phyloP scores from a whole-genome alignment of 148 eudicot species.

The Rhododendron ferrugineum region DNA sequence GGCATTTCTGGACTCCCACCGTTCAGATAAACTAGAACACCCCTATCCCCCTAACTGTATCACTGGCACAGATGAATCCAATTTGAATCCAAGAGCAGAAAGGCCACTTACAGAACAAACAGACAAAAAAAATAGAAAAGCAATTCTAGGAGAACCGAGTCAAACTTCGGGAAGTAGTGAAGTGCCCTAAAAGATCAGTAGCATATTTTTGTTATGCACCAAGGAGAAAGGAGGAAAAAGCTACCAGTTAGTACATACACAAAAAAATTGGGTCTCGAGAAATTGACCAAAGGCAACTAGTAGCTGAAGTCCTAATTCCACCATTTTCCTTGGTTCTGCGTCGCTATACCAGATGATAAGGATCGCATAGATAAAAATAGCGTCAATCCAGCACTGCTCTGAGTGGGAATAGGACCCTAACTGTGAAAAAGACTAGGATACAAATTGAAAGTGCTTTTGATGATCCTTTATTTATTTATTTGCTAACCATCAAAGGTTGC shows the following conservation, averaged over 20 bases:
- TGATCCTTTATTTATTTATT: not conserved
- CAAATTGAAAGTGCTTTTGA: not conserved
- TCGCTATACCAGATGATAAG: not conserved
- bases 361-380: not conserved
- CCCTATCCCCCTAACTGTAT: constrained; percentile 44
- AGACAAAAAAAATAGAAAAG: not conserved
- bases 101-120: not conserved
- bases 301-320: not conserved
- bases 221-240: not conserved
- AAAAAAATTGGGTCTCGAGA: not conserved
- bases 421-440: not conserved
- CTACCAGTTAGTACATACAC: not conserved
- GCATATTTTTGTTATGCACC: not conserved
- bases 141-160: not conserved
- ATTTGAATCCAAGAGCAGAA: no score
- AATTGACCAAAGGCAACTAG: not conserved
- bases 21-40: constrained; percentile 28
- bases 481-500: not conserved
- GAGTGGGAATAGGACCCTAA: not conserved
- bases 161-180: not conserved
- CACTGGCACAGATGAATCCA: constrained; percentile 34
- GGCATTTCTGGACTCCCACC: constrained; percentile 37
- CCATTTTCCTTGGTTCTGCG: not conserved
- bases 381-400: not conserved
- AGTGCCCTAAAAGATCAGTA: not conserved